These are phyloP conservation scores for Polygonum aviculare DNA, from an alignment of 148 eudicot genomes.

Conservation along the genomic window DNA sequence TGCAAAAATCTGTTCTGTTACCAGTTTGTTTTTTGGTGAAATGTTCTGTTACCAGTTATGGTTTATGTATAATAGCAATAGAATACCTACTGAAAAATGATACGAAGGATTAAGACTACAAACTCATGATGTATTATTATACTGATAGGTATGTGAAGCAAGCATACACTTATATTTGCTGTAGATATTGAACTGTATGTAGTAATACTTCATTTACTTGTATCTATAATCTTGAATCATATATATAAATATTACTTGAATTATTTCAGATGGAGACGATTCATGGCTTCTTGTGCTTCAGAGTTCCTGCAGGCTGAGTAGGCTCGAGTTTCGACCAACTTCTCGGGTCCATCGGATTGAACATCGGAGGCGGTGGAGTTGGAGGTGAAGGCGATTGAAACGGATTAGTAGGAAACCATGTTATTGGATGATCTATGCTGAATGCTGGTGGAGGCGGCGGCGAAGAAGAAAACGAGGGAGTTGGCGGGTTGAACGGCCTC, in stretches of 20 bases:
- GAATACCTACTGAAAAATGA: not conserved
- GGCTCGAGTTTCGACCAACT: slow-evolving; percentile 1
- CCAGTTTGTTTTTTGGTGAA: no score
- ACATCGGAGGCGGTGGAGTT: slow-evolving; percentile 8
- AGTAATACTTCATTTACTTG: not conserved
- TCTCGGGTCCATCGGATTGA: slow-evolving; percentile 12
- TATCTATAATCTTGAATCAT: not conserved
- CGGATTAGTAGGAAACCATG: slow-evolving; percentile 11
- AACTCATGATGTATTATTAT: slow-evolving; percentile 1
- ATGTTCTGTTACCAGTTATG: not conserved
- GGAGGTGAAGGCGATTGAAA: slow-evolving; percentile 1
- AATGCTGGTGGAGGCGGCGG: slow-evolving; percentile 15
- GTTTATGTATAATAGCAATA: not conserved
- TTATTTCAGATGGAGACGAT: not conserved
- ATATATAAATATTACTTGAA: not conserved
- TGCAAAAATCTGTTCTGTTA: not conserved
- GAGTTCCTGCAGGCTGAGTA: slow-evolving; percentile 8
- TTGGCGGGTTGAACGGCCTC: not conserved
- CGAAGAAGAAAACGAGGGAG: not conserved
- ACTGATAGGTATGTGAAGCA: not conserved
- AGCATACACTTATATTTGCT: not conserved
- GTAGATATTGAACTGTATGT: slow-evolving; percentile 7
- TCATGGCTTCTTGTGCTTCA: slow-evolving; percentile 4
- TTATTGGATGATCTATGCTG: slow-evolving; percentile 10
- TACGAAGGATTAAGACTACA: not conserved